Conservation (phyloP, 129 eudicot genomes). For the Lactuca saligna region DNA sequence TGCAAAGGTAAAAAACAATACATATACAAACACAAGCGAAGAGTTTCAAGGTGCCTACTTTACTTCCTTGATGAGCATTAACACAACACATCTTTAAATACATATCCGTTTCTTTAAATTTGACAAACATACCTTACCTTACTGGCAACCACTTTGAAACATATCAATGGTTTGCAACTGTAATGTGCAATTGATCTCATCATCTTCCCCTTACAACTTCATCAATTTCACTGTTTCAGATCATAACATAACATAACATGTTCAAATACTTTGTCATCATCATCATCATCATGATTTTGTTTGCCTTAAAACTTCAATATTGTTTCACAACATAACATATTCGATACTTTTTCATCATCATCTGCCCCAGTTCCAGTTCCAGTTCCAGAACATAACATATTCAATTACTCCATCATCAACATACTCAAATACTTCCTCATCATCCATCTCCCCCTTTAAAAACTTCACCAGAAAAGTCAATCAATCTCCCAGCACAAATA, state of each 20-base stretch:
- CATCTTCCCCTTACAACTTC: constrained; percentile 10
- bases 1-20: neutral
- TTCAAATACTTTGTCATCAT: no score
- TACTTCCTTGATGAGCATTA: constrained; percentile 12
- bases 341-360: neutral
- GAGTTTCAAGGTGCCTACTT: constrained; percentile 17
- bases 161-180: neutral
- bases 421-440: neutral
- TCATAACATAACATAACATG: neutral
- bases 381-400: neutral
- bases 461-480: neutral
- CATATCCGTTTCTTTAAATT: constrained; percentile 2
- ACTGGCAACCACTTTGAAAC: constrained; percentile 16
- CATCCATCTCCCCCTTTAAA: constrained; percentile 7
- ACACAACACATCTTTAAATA: constrained; percentile 25
- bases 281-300: neutral
- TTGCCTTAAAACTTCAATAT: constrained; percentile 7
- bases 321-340: constrained; percentile 13
- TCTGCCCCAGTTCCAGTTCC: constrained; percentile 8
- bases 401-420: constrained; percentile 2
- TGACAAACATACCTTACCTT: constrained; percentile 15
- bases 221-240: neutral
- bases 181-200: constrained; percentile 9
- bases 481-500: constrained; percentile 20
- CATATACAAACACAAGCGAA: constrained; percentile 4